Evolutionary conservation across 495 filamentous ascomycete genomes (phyloP).

Genomic region (Lophium mytilinum): DNA sequence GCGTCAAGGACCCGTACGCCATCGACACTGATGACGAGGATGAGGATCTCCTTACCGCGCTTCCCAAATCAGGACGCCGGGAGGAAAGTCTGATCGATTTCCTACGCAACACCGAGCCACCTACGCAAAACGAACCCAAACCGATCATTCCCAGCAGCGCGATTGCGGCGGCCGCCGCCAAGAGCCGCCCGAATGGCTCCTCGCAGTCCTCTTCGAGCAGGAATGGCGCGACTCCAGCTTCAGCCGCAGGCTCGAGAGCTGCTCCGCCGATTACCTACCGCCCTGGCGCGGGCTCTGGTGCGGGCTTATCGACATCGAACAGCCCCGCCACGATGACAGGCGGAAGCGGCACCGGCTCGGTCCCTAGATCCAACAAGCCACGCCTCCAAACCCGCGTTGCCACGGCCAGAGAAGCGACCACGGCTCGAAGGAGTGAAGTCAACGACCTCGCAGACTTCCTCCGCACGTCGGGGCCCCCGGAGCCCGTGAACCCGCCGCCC

Average conservation of each 20-base stretch:
- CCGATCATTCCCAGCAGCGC: constrained; percentile 29
- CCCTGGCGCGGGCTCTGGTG: too few species aligned
- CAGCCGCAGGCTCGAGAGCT: background rate
- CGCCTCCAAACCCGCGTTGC: constrained; percentile 12
- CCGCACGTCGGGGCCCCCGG: constrained; percentile 64
- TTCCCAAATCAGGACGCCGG: constrained; percentile 35
- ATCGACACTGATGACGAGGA: constrained; percentile 79
- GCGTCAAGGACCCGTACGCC: constrained; percentile 82
- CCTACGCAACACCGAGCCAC: constrained; percentile 68
- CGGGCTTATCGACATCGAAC: background rate
- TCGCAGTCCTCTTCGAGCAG: background rate
- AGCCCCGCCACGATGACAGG: constrained; percentile 1
- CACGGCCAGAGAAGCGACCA: constrained; percentile 4
- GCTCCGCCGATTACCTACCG: background rate
- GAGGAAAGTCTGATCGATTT: constrained; percentile 81
- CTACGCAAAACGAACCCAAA: constrained; percentile 40
- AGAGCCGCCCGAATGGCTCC: background rate
- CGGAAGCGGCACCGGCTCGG: background rate
- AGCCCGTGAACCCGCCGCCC: constrained; percentile 8
- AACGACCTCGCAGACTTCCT: constrained; percentile 76
- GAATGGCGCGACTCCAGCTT: constrained; percentile 5
- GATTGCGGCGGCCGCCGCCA: constrained; percentile 9
- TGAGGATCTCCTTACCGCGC: constrained; percentile 47
- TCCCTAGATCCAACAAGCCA: constrained; percentile 9
- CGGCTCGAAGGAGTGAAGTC: constrained; percentile 40